A percentile compares a stretch with the other conserved stretches of the same genome.
Evolutionary conservation across 2,329 filamentous ascomycete species (phyloP).

Genomic region (Bertia moriformis): DNA sequence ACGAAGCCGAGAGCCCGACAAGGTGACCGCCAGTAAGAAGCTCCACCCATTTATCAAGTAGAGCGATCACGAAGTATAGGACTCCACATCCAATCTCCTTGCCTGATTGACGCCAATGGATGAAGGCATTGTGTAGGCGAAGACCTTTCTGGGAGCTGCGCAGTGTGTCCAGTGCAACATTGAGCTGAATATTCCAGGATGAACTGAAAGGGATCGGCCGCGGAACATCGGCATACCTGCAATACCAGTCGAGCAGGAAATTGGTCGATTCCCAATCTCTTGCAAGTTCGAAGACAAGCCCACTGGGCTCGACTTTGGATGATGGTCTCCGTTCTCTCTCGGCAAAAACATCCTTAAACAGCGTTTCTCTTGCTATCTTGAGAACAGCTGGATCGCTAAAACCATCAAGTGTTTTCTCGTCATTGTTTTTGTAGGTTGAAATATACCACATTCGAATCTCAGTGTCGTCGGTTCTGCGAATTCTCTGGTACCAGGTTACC

Average conservation of each 20-base stretch:
- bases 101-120: constrained; percentile 14
- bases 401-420: not conserved
- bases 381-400: constrained; percentile 21
- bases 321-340: constrained; percentile 22
- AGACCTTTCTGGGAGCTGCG: constrained; percentile 13
- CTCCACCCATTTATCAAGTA: constrained; percentile 15
- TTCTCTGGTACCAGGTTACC: constrained; percentile 26
- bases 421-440: not conserved
- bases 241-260: constrained; percentile 15
- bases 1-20: constrained; percentile 6
- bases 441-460: constrained; percentile 14
- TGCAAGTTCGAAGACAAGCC: constrained; percentile 31
- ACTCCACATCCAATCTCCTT: constrained; percentile 31
- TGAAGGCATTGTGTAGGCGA: constrained; percentile 14
- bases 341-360: constrained; percentile 12
- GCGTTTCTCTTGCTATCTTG: constrained; percentile 3
- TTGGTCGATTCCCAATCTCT: constrained; percentile 24
- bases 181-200: constrained; percentile 15
- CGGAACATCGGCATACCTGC: constrained; percentile 21
- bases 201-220: constrained; percentile 14
- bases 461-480: constrained; percentile 31
- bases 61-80: constrained; percentile 14
- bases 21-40: constrained; percentile 8
- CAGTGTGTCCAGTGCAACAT: constrained; percentile 13
- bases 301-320: constrained; percentile 23